phyloP scores from a whole-genome alignment of 306 rosid species.

The Vicia faba region DNA sequence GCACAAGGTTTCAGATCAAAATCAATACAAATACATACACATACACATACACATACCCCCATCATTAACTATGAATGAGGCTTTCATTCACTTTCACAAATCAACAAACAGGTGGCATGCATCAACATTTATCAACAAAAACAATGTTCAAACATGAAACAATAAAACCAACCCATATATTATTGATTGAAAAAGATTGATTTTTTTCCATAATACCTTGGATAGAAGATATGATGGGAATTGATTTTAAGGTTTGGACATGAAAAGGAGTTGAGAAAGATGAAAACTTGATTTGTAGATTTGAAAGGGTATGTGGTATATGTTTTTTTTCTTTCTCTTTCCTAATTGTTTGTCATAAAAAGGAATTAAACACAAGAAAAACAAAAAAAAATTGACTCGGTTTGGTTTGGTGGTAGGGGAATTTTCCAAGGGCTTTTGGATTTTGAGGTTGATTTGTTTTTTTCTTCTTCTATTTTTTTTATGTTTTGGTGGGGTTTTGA shows the following conservation, averaged over 20 bases:
- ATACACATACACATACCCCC: no score
- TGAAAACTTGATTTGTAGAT: slow-evolving; percentile 41
- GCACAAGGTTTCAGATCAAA: slow-evolving; percentile 45
- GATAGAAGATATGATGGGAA: slow-evolving; percentile 28
- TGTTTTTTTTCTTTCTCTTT: slow-evolving; percentile 36
- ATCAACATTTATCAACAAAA: no score
- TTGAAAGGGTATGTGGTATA: slow-evolving; percentile 29
- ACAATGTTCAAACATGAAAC: no score
- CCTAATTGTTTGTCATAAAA: slow-evolving; percentile 42
- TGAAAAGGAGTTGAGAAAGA: slow-evolving; percentile 41
- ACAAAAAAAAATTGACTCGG: slow-evolving; percentile 49
- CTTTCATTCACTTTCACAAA: slow-evolving; percentile 1
- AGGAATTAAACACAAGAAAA: slow-evolving; percentile 43
- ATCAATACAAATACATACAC: slow-evolving; percentile 20
- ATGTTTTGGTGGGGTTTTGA: slow-evolving; percentile 67
- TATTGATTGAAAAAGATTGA: neutral
- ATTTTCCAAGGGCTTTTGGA: slow-evolving; percentile 50
- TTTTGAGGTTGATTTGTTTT: slow-evolving; percentile 53
- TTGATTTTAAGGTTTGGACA: slow-evolving; percentile 39
- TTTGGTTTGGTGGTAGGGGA: slow-evolving; percentile 37
- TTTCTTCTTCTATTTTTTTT: slow-evolving; percentile 48
- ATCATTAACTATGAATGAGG: no score
- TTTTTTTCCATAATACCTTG: slow-evolving; percentile 40
- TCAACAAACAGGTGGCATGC: no score
- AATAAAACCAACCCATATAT: neutral